Conservation (phyloP, 768 basidiomycete species). For the Hebeloma cylindrosporum region DNA sequence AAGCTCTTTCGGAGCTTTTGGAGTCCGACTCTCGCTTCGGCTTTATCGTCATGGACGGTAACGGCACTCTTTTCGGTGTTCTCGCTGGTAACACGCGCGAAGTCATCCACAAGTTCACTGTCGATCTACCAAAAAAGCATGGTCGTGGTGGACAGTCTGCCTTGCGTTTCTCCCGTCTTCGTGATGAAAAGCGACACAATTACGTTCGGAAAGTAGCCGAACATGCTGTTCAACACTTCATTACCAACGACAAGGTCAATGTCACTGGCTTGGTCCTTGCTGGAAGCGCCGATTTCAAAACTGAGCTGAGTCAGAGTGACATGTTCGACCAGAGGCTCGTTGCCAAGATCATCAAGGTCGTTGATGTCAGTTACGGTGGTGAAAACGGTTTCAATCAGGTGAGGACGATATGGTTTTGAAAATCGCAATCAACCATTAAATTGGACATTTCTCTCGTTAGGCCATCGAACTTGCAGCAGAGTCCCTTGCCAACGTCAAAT, state of each 20-base stretch:
- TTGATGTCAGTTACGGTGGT: constrained; percentile 98
- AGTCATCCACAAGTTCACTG: constrained; percentile 96
- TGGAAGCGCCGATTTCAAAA: constrained; percentile 98
- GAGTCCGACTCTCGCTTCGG: constrained; percentile 98
- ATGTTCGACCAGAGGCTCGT: constrained; percentile 90
- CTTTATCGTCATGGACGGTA: constrained; percentile 99
- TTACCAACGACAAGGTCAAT: constrained; percentile 97
- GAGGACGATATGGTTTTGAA: constrained; percentile 12
- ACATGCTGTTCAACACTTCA: constrained; percentile 95
- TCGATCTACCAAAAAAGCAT: constrained; percentile 99
- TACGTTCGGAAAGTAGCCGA: constrained; percentile 99
- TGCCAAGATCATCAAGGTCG: constrained; percentile 95
- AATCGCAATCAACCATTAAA: no score
- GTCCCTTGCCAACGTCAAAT: constrained; percentile 96
- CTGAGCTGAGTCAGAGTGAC: constrained; percentile 92
- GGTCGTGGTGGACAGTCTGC: constrained; percentile 99
- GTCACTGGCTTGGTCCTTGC: constrained; percentile 95
- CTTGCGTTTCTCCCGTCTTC: constrained; percentile 97
- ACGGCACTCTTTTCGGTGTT: constrained; percentile 94
- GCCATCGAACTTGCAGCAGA: constrained; percentile 97
- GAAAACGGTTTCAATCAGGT: constrained; percentile 99
- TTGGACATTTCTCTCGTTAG: constrained; percentile 37
- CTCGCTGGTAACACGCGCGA: constrained; percentile 97
- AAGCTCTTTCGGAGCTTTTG: constrained; percentile 92
- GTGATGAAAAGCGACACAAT: constrained; percentile 99